phyloP scores from a whole-genome alignment of 2,329 filamentous ascomycete species.

The Xylariaceae sp. region DNA sequence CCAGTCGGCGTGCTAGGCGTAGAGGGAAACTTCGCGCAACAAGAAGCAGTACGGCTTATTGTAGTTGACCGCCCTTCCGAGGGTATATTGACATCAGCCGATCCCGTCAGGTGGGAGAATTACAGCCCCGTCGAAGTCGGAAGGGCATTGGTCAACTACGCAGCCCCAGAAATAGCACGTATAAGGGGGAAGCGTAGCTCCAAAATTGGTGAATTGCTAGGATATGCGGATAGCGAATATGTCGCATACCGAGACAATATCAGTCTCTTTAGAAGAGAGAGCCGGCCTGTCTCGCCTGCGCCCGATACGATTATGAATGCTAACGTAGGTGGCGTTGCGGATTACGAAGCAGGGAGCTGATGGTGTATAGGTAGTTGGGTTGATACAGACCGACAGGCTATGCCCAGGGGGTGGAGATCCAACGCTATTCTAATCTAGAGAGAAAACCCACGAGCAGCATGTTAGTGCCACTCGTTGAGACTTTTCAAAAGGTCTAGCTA shows the following conservation, averaged over 20 bases:
- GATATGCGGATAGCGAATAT: conserved; percentile 93
- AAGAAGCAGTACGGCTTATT: conserved; percentile 84
- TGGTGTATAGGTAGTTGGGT: no score
- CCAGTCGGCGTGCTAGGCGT: conserved; percentile 89
- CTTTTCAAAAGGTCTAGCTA: no score
- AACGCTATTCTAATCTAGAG: no score
- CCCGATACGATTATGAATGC: conserved; percentile 15
- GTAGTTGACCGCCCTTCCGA: conserved; percentile 60
- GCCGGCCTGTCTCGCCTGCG: conserved; percentile 49
- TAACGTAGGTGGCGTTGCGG: conserved; percentile 18
- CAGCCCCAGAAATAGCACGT: conserved; percentile 73
- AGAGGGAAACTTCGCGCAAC: conserved; percentile 82
- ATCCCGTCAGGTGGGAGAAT: conserved; percentile 10
- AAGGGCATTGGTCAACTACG: conserved; percentile 87
- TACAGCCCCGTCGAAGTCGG: conserved; percentile 64
- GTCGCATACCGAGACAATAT: conserved; percentile 86
- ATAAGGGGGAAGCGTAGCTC: conserved; percentile 82
- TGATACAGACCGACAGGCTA: no score
- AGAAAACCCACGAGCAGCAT: no score
- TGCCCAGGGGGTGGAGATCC: no score
- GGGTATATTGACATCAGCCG: conserved; percentile 14
- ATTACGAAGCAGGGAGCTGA: conserved; percentile 12
- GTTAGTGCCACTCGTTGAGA: no score
- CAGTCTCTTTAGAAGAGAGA: conserved; percentile 61
- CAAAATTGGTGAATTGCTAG: conserved; percentile 75